A percentile compares a stretch with the other conserved stretches of the same genome.
phyloP scores from a whole-genome alignment of 805 yeast species.

The Tetrapisispora arboricola region DNA sequence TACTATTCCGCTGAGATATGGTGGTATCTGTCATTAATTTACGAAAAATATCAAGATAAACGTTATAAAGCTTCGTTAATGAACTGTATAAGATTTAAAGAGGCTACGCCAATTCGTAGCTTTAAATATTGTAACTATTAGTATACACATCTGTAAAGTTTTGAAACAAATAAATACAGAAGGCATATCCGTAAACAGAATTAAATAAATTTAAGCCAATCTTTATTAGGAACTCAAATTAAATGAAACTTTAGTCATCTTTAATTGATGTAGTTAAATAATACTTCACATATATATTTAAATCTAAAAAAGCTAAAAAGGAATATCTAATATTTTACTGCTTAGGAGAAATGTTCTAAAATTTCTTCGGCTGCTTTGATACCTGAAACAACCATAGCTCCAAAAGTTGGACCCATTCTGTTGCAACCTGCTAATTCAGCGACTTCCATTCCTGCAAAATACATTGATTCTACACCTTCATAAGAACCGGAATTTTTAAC shows the following conservation, averaged over 20 bases:
- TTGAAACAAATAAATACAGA: neutral
- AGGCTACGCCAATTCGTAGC: conserved; percentile 44
- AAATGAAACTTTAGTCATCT: too few species aligned
- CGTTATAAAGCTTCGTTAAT: conserved; percentile 43
- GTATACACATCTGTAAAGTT: neutral
- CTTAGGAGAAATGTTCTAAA: conserved; percentile 23
- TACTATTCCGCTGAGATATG: conserved; percentile 49
- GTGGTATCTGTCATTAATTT: conserved; percentile 55
- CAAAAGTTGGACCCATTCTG: conserved; percentile 81
- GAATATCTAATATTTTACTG: too few species aligned
- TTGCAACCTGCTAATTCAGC: conserved; percentile 68
- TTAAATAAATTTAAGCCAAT: too few species aligned
- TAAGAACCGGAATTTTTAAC: conserved; percentile 51
- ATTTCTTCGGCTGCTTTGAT: conserved; percentile 62
- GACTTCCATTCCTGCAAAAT: conserved; percentile 61
- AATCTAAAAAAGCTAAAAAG: too few species aligned
- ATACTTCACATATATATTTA: too few species aligned
- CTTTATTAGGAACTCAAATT: too few species aligned
- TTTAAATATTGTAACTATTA: conserved; percentile 24
- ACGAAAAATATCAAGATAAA: conserved; percentile 48
- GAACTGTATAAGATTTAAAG: conserved; percentile 57
- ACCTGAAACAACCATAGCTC: conserved; percentile 72
- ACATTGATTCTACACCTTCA: conserved; percentile 23
- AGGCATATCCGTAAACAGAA: neutral
- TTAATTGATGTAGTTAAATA: too few species aligned